These are phyloP conservation scores for Teratosphaeria destructans DNA, from an alignment of 2,329 filamentous ascomycete species.

Conservation along the genomic window DNA sequence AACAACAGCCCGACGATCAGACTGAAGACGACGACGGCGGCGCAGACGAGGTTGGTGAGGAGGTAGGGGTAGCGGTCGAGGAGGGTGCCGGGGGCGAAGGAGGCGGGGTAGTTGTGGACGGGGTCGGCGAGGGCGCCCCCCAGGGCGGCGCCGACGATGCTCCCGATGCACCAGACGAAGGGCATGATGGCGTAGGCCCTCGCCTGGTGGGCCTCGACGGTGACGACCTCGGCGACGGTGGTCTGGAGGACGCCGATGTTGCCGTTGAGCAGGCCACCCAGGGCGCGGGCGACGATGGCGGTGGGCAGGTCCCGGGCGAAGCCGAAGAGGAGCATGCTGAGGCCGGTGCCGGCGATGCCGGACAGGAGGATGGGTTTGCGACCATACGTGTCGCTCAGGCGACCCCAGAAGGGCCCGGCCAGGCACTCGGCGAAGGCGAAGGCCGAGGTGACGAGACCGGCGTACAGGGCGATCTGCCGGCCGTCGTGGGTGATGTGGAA, in stretches of 20 bases:
- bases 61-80: slow-evolving; percentile 86
- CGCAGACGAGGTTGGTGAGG: slow-evolving; percentile 83
- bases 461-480: slow-evolving; percentile 78
- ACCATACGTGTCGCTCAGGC: slow-evolving; percentile 81
- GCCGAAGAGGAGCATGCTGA: slow-evolving; percentile 89
- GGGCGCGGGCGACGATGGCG: slow-evolving; percentile 74
- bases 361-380: slow-evolving; percentile 85
- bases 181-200: slow-evolving; percentile 97
- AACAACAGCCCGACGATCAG: slow-evolving; percentile 74
- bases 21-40: slow-evolving; percentile 63
- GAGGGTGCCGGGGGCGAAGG: slow-evolving; percentile 63
- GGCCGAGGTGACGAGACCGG: slow-evolving; percentile 89
- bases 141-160: slow-evolving; percentile 83
- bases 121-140: slow-evolving; percentile 84
- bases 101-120: slow-evolving; percentile 64
- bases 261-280: slow-evolving; percentile 87
- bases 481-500: slow-evolving; percentile 75
- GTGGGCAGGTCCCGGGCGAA: slow-evolving; percentile 74
- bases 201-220: slow-evolving; percentile 84
- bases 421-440: slow-evolving; percentile 95
- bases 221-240: slow-evolving; percentile 87
- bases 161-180: slow-evolving; percentile 95
- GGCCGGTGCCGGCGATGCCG: slow-evolving; percentile 78
- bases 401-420: slow-evolving; percentile 85
- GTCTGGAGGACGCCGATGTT: slow-evolving; percentile 95